A percentile compares a stretch with the other conserved stretches of the same genome.
Conservation (phyloP, 2,329 filamentous ascomycete species). For the Claviceps fusiformis region DNA sequence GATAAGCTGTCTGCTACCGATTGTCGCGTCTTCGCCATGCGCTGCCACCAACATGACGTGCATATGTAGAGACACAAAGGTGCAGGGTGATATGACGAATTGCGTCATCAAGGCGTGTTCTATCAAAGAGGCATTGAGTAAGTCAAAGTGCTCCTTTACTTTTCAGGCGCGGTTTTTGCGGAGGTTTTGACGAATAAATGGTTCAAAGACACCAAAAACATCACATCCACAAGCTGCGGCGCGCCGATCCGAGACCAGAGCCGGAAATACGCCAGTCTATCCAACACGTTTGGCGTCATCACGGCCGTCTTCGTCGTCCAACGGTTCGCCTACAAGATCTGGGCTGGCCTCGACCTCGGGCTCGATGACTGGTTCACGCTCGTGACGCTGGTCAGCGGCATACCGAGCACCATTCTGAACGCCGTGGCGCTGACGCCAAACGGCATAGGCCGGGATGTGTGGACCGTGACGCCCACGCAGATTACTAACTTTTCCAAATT, state of each 20-base stretch:
- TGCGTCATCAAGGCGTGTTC: neutral
- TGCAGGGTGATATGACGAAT: conserved; percentile 11
- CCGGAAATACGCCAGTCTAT: conserved; percentile 20
- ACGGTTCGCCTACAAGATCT: conserved; percentile 25
- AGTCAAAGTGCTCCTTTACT: conserved; percentile 2
- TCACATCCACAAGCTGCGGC: conserved; percentile 10
- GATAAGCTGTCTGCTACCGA: conserved; percentile 12
- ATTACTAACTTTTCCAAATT: conserved; percentile 11
- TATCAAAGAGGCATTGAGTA: conserved; percentile 19
- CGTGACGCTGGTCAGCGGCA: conserved; percentile 13
- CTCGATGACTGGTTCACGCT: conserved; percentile 26
- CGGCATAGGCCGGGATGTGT: conserved; percentile 17
- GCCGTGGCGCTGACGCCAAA: conserved; percentile 3
- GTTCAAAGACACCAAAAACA: conserved; percentile 9
- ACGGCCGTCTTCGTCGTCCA: conserved; percentile 27
- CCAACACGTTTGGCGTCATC: conserved; percentile 20
- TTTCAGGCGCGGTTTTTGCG: too few species aligned
- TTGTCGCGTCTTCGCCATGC: conserved; percentile 15
- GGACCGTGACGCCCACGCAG: conserved; percentile 9
- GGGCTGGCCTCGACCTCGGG: conserved; percentile 19
- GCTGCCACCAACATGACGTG: conserved; percentile 15
- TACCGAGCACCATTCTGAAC: conserved; percentile 18
- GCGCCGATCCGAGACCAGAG: conserved; percentile 17
- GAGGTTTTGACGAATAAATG: neutral
- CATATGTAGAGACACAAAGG: conserved; percentile 16